phyloP scores from a whole-genome alignment of 2,329 filamentous ascomycete species.

The Trichoderma semiorbis region DNA sequence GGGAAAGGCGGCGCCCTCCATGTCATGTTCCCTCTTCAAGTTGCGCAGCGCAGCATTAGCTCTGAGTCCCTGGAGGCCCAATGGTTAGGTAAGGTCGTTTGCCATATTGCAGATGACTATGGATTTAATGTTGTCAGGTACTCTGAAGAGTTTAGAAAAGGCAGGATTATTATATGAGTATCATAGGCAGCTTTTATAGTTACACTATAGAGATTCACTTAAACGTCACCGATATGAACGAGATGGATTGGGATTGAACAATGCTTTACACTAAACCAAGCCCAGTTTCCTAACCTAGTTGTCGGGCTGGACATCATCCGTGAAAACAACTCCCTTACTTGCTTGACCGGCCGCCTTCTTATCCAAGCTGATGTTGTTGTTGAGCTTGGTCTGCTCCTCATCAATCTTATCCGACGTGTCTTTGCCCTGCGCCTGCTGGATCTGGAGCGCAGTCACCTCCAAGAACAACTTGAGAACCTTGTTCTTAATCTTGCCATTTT shows the following conservation, averaged over 20 bases:
- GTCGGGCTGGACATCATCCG: background rate
- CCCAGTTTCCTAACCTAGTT: background rate
- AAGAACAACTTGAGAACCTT: constrained; percentile 5
- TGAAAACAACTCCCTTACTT: background rate
- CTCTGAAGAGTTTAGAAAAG: background rate
- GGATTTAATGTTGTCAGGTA: background rate
- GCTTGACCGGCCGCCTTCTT: background rate
- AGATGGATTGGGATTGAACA: background rate
- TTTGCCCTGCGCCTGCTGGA: background rate
- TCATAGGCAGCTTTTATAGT: background rate
- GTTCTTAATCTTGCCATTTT: constrained; percentile 8
- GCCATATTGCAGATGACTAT: background rate
- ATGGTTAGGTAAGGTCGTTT: background rate
- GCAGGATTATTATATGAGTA: background rate
- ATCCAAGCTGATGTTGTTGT: background rate
- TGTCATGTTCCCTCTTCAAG: background rate
- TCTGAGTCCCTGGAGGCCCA: background rate
- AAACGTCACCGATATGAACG: background rate
- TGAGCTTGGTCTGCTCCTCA: background rate
- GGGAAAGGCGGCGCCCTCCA: background rate
- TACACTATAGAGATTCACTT: background rate
- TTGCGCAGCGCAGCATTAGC: background rate
- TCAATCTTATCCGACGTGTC: background rate
- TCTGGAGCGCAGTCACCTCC: background rate
- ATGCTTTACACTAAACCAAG: background rate